Evolutionary conservation across 2,329 filamentous ascomycete genomes (phyloP).

Genomic region (Verticillium nonalfalfae): DNA sequence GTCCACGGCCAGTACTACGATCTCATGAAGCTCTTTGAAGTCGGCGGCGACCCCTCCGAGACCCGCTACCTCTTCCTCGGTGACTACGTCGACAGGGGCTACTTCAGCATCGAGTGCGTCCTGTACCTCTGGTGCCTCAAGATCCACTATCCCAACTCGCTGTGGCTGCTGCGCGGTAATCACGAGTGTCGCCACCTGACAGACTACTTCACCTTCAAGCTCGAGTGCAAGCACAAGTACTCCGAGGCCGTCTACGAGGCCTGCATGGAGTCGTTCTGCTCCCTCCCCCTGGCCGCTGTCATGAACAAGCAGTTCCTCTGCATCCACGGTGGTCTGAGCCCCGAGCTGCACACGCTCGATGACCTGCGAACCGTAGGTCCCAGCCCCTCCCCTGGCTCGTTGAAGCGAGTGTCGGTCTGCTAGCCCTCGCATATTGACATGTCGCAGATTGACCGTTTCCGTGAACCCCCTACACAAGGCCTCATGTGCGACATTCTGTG

Average conservation of each 20-base stretch:
- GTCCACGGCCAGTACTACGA: conserved; percentile 99
- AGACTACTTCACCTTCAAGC: conserved; percentile 99
- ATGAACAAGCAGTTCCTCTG: conserved; percentile 99
- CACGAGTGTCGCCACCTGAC: conserved; percentile 98
- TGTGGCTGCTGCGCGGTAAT: conserved; percentile 96
- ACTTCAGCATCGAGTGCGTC: conserved; percentile 99
- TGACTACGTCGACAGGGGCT: conserved; percentile 96
- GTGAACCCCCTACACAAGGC: conserved; percentile 93
- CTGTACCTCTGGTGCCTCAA: conserved; percentile 97
- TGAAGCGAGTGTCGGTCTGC: not conserved
- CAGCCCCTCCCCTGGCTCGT: not conserved
- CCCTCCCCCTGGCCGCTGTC: conserved; percentile 84
- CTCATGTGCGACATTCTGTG: conserved; percentile 99
- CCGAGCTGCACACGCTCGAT: conserved; percentile 91
- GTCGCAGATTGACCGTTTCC: conserved; percentile 85
- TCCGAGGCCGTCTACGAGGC: conserved; percentile 94
- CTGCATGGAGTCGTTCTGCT: conserved; percentile 97
- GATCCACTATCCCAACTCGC: conserved; percentile 96
- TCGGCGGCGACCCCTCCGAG: conserved; percentile 92
- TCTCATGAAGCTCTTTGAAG: conserved; percentile 98
- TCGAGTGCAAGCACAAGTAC: conserved; percentile 99
- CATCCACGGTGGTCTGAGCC: conserved; percentile 93
- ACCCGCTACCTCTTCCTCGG: conserved; percentile 95
- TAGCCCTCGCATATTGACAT: not conserved
- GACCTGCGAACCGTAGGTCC: conserved; percentile 75